Evolutionary conservation across 305 asterid genomes (phyloP).

Genomic region (Solanum hybrid): DNA sequence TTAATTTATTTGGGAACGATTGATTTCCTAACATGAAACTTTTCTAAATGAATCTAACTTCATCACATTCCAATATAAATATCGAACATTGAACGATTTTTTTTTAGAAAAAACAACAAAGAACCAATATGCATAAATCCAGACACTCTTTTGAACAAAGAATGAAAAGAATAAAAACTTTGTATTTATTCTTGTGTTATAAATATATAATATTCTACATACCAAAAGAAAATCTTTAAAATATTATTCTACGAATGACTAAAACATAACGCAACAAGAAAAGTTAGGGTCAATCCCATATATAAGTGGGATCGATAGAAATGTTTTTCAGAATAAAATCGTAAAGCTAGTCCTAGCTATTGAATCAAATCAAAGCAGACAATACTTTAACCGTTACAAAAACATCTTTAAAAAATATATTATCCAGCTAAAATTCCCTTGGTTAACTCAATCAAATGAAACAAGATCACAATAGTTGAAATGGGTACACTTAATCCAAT

Average conservation of each 20-base stretch:
- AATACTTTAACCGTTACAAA: background rate
- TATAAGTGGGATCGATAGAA: background rate
- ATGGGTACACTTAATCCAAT: constrained; percentile 14
- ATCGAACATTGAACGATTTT: background rate
- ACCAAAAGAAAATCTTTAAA: background rate
- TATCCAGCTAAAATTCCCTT: constrained; percentile 5
- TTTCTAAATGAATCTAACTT: background rate
- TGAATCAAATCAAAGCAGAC: background rate
- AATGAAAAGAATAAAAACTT: background rate
- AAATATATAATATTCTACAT: background rate
- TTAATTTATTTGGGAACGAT: background rate
- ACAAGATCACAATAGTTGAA: constrained; percentile 5
- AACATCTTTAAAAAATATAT: background rate
- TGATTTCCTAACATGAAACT: background rate
- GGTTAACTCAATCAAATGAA: constrained; percentile 13
- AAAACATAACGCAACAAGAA: background rate
- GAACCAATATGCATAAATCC: background rate
- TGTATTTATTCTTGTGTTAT: background rate
- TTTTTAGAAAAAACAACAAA: background rate
- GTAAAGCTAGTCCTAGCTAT: background rate
- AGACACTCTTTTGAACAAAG: background rate
- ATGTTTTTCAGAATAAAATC: background rate
- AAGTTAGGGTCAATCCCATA: background rate
- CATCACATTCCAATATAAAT: background rate
- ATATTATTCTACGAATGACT: background rate